Base-by-base conservation (phyloP, 176 grass and related monocot species). In the Rhynchospora breviuscula region DNA sequence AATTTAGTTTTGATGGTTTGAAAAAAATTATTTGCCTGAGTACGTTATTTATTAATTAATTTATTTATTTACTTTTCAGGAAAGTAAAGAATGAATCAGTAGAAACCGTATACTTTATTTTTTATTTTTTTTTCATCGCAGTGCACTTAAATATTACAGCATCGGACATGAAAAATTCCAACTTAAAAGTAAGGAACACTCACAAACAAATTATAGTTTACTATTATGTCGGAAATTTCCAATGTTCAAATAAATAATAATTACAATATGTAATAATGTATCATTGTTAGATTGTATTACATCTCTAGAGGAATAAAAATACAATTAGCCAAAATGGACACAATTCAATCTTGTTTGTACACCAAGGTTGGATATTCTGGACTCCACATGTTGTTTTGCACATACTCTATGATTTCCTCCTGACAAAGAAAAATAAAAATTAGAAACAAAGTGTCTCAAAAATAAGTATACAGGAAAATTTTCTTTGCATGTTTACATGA, bases 341-440 rank as follows among this genome's bases (percentile, higher is more conserved):
- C 31, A 80, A 31, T 45, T 76, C 84, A 99, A 47, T 99, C 93
- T 64, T 80, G 86, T 86, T 89, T 99, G 85, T 99, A 99, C 53
- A 99, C 90, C 85, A 95, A 87, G 65, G 91, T 99, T 85, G 96
- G 89, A 85, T 99, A 99, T 6, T 73, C 83, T 79, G 93, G 96
- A 85, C 74, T 90, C 93, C 96, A 99, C 93, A 99, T 99, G 78
- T 92, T 99, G 8, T 82, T 90, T 86, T 95, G 81, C 56, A 95
- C 91, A 80, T 93, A 95, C n/a, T 90, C 91, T 11, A 86, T 49
- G 4, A 80, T 92, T 93, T 93, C 93, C 88, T 95, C 96, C 96
- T 99, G 83, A 61, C 85, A 75, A 59, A 83, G 58, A 83, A 22
- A 13, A 47, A 63, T 40, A 44, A 86, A 19, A 56, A 81, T 65